phyloP scores from a whole-genome alignment of 805 yeast species.

The Candida maesae region DNA sequence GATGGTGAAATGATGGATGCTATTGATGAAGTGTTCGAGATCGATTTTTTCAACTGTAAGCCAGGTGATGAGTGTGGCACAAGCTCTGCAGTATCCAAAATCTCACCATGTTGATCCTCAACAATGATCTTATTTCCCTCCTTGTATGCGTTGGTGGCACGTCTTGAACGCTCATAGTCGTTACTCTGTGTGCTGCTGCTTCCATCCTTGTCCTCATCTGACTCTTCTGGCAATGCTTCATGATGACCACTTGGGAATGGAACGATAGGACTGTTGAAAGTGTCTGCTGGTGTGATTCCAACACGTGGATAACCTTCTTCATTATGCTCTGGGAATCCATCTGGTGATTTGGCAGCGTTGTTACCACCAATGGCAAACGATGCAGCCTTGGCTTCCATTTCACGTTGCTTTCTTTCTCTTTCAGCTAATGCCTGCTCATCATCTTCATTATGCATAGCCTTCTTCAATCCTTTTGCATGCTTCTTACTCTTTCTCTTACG shows the following conservation, averaged over 20 bases:
- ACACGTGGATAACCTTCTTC: conserved; percentile 16
- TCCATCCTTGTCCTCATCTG: conserved; percentile 7
- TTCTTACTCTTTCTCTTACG: conserved; percentile 34
- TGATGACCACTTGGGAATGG: conserved; percentile 9
- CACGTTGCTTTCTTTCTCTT: conserved; percentile 37
- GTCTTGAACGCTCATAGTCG: conserved; percentile 25
- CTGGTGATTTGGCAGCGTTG: conserved; percentile 16
- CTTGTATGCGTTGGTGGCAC: conserved; percentile 46
- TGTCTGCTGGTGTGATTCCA: conserved; percentile 25
- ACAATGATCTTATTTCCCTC: conserved; percentile 71
- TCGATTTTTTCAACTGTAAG: conserved; percentile 4
- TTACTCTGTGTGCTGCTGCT: conserved; percentile 13
- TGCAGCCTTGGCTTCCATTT: conserved; percentile 40
- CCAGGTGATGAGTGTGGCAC: conserved; percentile 26
- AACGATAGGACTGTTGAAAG: conserved; percentile 11
- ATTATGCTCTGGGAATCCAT: conserved; percentile 16
- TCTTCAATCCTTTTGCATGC: conserved; percentile 33
- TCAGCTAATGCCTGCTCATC: conserved; percentile 21
- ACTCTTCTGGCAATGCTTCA: conserved; percentile 2
- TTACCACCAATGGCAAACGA: conserved; percentile 37
- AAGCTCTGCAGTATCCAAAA: conserved; percentile 52
- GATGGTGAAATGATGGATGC: conserved; percentile 20
- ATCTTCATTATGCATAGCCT: conserved; percentile 4
- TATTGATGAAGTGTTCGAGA: conserved; percentile 20
- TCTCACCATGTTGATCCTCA: conserved; percentile 84